phyloP scores from a whole-genome alignment of 1,284 basidiomycete species.

The Ganoderma sinense region DNA sequence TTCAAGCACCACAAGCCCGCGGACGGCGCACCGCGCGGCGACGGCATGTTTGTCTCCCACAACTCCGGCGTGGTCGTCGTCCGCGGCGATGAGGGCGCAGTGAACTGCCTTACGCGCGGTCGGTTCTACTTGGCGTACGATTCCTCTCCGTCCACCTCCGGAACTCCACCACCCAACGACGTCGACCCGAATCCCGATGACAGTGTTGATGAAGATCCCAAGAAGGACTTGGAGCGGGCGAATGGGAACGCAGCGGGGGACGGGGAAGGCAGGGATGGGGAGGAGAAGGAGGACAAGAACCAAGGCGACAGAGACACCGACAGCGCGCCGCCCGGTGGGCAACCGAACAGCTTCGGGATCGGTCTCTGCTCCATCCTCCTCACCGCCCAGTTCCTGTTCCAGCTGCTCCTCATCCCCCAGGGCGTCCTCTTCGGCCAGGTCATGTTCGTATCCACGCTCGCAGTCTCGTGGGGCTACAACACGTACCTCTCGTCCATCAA shows the following conservation, averaged over 20 bases:
- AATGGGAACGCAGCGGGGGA: background rate
- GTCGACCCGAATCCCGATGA: background rate
- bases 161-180: background rate
- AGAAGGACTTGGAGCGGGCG: background rate
- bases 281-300: background rate
- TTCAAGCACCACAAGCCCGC: constrained; percentile 27
- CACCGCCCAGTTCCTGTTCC: constrained; percentile 24
- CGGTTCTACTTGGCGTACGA: constrained; percentile 24
- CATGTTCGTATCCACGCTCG: constrained; percentile 28
- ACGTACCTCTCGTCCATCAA: constrained; percentile 25
- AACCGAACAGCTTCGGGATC: constrained; percentile 1
- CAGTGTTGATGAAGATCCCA: background rate
- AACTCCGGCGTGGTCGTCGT: constrained; percentile 20
- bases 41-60: constrained; percentile 24
- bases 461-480: constrained; percentile 28
- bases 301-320: background rate
- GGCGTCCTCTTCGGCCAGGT: constrained; percentile 27
- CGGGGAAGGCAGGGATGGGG: background rate
- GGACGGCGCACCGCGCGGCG: constrained; percentile 27
- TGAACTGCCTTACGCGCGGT: constrained; percentile 28
- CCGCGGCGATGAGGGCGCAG: constrained; percentile 27
- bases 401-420: constrained; percentile 29
- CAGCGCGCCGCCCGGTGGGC: background rate
- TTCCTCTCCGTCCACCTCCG: background rate
- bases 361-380: constrained; percentile 29